Percentiles rank a stretch among this genome's conserved stretches.
phyloP scores from a whole-genome alignment of 352 stramenopile genomes.

The Globisporangium paddicum region DNA sequence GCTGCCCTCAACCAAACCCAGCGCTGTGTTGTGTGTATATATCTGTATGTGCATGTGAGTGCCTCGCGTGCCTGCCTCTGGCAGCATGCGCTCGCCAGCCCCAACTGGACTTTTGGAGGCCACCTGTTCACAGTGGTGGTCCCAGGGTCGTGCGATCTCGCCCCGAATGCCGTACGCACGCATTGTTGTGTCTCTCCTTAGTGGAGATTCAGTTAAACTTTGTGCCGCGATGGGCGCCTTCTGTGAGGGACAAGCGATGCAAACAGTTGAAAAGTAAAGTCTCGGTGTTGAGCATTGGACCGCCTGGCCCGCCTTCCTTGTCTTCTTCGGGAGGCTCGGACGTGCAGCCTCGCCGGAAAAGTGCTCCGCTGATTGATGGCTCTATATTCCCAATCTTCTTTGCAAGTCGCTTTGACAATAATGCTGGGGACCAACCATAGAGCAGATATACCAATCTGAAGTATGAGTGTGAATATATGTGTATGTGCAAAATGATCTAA shows the following conservation, averaged over 20 bases:
- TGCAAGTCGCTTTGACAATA: conserved; percentile 83
- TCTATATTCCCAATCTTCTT: conserved; percentile 92
- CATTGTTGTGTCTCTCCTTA: conserved; percentile 11
- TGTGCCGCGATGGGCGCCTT: conserved; percentile 14
- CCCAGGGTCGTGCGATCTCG: conserved; percentile 77
- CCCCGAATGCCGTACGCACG: conserved; percentile 39
- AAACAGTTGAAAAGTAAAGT: conserved; percentile 89
- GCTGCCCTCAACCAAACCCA: neutral
- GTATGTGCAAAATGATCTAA: neutral
- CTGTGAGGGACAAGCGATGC: conserved; percentile 88
- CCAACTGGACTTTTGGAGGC: conserved; percentile 82
- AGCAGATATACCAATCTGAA: conserved; percentile 55
- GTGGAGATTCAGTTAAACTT: conserved; percentile 10
- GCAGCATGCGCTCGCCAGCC: conserved; percentile 2
- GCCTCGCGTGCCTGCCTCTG: neutral
- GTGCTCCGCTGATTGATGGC: conserved; percentile 87
- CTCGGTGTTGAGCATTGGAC: conserved; percentile 85
- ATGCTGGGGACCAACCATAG: conserved; percentile 91
- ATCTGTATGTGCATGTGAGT: conserved; percentile 3
- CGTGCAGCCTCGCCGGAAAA: conserved; percentile 45
- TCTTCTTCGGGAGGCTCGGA: neutral
- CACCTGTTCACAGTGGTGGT: conserved; percentile 86
- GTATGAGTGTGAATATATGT: conserved; percentile 1
- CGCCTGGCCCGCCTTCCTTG: conserved; percentile 31
- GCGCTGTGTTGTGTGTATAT: neutral